Evolutionary conservation across 495 filamentous ascomycete species (phyloP), one percentile per base, ranked within the genome.

Genomic region (Podospora didyma): DNA sequence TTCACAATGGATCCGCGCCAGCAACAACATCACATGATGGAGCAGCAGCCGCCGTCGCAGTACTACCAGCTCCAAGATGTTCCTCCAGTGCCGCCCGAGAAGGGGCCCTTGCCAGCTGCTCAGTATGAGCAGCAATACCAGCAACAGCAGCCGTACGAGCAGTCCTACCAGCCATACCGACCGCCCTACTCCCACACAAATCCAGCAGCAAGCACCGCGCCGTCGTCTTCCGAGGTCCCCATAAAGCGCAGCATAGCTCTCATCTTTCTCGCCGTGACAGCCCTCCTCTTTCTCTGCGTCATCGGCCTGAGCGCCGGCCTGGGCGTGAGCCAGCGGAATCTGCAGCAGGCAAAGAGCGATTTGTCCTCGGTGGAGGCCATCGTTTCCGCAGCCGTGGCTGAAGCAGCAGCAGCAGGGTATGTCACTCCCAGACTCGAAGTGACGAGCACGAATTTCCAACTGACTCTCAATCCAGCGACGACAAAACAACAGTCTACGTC

Each of bases 291-390:
- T 14, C 16, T 59, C 16, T 17, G 46, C 49, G 58, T 68, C 23
- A 64, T 68, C 22, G 67, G 67, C 21, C 62, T 69, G 9, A 51
- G 53, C 21, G 64, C 67, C 6, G 67, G 67, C 19, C 61, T 69
- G 3, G 67, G 67, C 24, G 56, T 70, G 16, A 66, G 62, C 57
- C 67, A 70, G 46, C 48, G 49, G 1, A 60, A 64, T 21, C 39
- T 64, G 11, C 39, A 46, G 39, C 54, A 60, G 22, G 53, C 62
- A 1, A 51, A 65, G 48, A 16, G 19, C 35, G 49, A 65, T 19
- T 54, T 69, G 19, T 19, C 37, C 7, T 10, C 31, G 14, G 61
- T 48, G 11, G 55, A 67, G 28, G 46, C 57, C 2, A 46, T 42
- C 31, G n/a, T 59, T 12, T 47, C 57, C n/a, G 51, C 58, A 4